Evolutionary conservation across 164 flowering plant genomes (phyloP).

Genomic region (Nymphaea thermarum): DNA sequence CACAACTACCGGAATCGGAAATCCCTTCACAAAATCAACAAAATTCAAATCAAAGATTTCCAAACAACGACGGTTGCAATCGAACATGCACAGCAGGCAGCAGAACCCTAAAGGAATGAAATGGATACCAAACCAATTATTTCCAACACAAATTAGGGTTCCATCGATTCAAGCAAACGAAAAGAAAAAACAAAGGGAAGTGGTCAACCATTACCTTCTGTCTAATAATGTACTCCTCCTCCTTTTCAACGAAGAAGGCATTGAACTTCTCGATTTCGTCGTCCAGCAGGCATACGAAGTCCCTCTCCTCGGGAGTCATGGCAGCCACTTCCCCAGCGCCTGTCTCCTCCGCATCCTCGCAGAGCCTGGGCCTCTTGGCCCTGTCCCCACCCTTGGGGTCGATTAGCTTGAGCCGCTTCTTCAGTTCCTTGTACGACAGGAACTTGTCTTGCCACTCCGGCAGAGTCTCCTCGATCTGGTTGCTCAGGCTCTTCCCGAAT

Average conservation of each 20-base stretch:
- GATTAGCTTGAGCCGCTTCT: constrained; percentile 53
- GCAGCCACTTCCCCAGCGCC: constrained; percentile 4
- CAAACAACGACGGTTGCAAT: too few relatives aligned
- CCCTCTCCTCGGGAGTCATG: constrained; percentile 52
- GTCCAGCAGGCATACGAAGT: constrained; percentile 58
- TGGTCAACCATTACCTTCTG: constrained; percentile 39
- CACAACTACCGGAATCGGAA: too few relatives aligned
- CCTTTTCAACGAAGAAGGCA: constrained; percentile 72
- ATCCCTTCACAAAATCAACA: too few relatives aligned
- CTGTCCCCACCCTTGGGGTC: constrained; percentile 16
- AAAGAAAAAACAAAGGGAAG: neutral
- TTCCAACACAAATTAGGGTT: too few relatives aligned
- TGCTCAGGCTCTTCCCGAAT: constrained; percentile 86
- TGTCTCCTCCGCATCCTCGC: constrained; percentile 2
- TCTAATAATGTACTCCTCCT: constrained; percentile 81
- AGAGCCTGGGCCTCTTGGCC: neutral
- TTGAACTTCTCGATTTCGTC: constrained; percentile 86
- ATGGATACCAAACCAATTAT: too few relatives aligned
- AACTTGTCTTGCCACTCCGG: constrained; percentile 94
- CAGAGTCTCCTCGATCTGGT: constrained; percentile 71
- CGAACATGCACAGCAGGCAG: too few relatives aligned
- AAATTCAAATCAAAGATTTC: too few relatives aligned
- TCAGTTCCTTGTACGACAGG: constrained; percentile 76
- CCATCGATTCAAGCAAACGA: too few relatives aligned
- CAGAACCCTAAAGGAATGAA: too few relatives aligned